phyloP scores from a whole-genome alignment of 768 basidiomycete species.

The Paxillus involutus region DNA sequence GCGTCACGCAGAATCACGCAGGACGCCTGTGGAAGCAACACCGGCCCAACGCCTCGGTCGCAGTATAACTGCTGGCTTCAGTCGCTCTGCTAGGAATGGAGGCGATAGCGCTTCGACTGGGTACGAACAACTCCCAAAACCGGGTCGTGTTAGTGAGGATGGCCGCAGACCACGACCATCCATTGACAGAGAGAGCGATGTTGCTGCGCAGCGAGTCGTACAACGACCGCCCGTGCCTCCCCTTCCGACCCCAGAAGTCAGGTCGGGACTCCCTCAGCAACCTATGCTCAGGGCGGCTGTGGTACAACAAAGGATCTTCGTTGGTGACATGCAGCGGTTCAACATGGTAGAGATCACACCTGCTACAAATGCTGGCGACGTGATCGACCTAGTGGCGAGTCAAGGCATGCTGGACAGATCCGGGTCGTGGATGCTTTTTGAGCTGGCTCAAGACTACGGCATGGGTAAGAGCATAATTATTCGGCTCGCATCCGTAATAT shows the following conservation, averaged over 20 bases:
- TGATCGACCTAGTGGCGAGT: constrained; percentile 61
- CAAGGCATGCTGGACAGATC: constrained; percentile 65
- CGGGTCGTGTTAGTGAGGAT: constrained; percentile 28
- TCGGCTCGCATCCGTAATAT: background rate
- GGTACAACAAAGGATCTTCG: constrained; percentile 71
- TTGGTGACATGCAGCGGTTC: constrained; percentile 75
- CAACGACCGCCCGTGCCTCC: constrained; percentile 40
- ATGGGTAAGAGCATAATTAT: constrained; percentile 61
- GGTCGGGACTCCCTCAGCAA: constrained; percentile 29
- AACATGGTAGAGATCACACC: constrained; percentile 70
- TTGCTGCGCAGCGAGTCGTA: constrained; percentile 21
- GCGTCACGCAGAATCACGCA: constrained; percentile 34
- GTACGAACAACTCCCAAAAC: constrained; percentile 18
- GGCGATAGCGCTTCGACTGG: constrained; percentile 13
- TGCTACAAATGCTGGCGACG: constrained; percentile 69
- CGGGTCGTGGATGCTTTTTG: constrained; percentile 88
- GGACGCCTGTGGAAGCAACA: constrained; percentile 30
- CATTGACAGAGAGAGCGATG: constrained; percentile 21
- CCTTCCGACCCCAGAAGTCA: constrained; percentile 32
- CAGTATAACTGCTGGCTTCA: constrained; percentile 31
- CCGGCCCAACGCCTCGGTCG: constrained; percentile 33
- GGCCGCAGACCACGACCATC: constrained; percentile 23
- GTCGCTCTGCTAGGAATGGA: constrained; percentile 13
- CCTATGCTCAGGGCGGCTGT: constrained; percentile 28
- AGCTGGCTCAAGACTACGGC: constrained; percentile 88